Evolutionary conservation across 176 grass and related monocot genomes (phyloP).

Genomic region (Cymbopogon citratus): DNA sequence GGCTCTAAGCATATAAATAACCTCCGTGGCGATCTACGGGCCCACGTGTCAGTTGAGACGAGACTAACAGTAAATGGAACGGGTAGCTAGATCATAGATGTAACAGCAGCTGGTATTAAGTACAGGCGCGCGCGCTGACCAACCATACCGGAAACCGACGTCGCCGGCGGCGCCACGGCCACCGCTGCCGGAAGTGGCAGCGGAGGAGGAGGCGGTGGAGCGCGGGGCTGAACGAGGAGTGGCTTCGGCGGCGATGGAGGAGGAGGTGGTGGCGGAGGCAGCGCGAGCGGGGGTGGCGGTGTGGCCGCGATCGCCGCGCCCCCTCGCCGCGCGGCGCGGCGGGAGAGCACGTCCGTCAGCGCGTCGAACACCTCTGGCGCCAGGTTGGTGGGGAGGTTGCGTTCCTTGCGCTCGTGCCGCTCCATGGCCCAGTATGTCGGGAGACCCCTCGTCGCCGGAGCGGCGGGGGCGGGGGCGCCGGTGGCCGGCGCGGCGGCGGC

Average conservation of each 20-base stretch:
- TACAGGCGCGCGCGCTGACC: conserved; percentile 18
- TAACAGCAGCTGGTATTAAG: conserved; percentile 21
- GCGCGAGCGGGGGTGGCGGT: conserved; percentile 18
- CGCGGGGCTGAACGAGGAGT: background rate
- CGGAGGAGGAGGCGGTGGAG: background rate
- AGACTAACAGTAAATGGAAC: conserved; percentile 24
- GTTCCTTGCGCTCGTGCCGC: conserved; percentile 79
- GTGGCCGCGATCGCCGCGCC: conserved; percentile 27
- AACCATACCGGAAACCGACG: conserved; percentile 89
- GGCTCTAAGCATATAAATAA: conserved; percentile 10
- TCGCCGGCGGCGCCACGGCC: conserved; percentile 35
- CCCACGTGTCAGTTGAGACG: conserved; percentile 21
- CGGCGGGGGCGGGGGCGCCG: background rate
- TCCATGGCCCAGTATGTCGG: conserved; percentile 99
- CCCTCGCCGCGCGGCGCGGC: conserved; percentile 57
- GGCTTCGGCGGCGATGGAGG: conserved; percentile 29
- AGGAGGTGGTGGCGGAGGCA: background rate
- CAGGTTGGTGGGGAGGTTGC: conserved; percentile 89
- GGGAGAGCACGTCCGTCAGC: conserved; percentile 73
- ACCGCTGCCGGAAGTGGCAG: conserved; percentile 29
- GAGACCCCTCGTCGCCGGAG: background rate
- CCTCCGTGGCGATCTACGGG: background rate
- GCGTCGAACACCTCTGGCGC: conserved; percentile 77
- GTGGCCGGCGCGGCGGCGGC: background rate
- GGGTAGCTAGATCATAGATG: conserved; percentile 16